Percentiles rank a stretch among this genome's conserved stretches.
These are phyloP conservation scores for Phoma herbarum DNA, from an alignment of 2,329 filamentous ascomycete species.

Conservation along the genomic window DNA sequence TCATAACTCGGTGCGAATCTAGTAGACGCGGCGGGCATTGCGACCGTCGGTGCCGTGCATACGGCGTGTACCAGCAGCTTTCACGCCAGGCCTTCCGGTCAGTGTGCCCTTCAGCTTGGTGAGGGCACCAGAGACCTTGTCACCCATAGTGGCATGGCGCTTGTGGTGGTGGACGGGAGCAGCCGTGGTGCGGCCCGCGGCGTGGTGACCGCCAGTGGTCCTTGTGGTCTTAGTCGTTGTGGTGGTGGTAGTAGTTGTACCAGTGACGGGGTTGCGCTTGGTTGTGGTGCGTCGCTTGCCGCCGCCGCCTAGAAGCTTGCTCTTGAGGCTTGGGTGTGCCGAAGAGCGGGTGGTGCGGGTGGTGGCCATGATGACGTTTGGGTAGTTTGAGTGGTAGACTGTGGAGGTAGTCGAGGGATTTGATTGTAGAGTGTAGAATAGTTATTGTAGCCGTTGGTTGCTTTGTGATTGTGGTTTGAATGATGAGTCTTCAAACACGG, in stretches of 20 bases:
- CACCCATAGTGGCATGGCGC: slow-evolving; percentile 73
- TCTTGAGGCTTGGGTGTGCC: slow-evolving; percentile 62
- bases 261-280: slow-evolving; percentile 48
- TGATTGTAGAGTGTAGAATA: not conserved
- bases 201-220: slow-evolving; percentile 50
- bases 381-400: slow-evolving; percentile 10
- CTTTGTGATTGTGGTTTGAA: slow-evolving; percentile 7
- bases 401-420: slow-evolving; percentile 1
- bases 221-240: slow-evolving; percentile 56
- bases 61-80: slow-evolving; percentile 77
- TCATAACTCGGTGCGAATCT: slow-evolving; percentile 3
- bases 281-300: slow-evolving; percentile 47
- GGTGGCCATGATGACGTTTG: slow-evolving; percentile 40
- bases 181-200: slow-evolving; percentile 33
- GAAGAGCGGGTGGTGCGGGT: slow-evolving; percentile 47
- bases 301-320: slow-evolving; percentile 59
- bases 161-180: slow-evolving; percentile 66
- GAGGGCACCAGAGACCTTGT: slow-evolving; percentile 80
- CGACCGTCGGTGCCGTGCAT: slow-evolving; percentile 80
- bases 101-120: slow-evolving; percentile 76
- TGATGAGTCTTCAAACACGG: not conserved
- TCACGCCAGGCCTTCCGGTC: slow-evolving; percentile 73
- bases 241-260: slow-evolving; percentile 48
- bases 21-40: slow-evolving; percentile 52
- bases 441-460: not conserved